A percentile compares a stretch with the other conserved stretches of the same genome.
phyloP scores from a whole-genome alignment of 192 early-diverging fungal genomes.

The Backusella liffmaniae region DNA sequence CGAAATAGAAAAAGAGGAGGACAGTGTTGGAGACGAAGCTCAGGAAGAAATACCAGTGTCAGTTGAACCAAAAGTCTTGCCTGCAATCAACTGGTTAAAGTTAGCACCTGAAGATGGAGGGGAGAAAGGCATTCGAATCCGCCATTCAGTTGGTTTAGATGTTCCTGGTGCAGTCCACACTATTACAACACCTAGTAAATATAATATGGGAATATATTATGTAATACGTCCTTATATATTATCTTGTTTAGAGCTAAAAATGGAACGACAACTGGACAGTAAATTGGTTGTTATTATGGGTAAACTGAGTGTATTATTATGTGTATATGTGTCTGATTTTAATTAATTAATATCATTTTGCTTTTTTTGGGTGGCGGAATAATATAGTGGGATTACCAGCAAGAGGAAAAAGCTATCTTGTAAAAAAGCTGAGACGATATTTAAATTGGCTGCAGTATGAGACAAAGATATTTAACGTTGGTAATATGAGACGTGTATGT shows the following conservation, averaged over 20 bases:
- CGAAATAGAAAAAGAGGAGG: not conserved
- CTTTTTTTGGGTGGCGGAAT: slow-evolving; percentile 8
- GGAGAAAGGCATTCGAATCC: not conserved
- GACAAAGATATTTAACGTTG: slow-evolving; percentile 92
- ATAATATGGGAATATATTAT: not conserved
- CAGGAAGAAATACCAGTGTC: not conserved
- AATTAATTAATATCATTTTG: not conserved
- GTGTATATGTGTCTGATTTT: not conserved
- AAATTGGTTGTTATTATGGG: slow-evolving; percentile 96
- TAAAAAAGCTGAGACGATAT: slow-evolving; percentile 94
- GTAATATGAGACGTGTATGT: slow-evolving; percentile 80
- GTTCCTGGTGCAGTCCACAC: slow-evolving; percentile 53
- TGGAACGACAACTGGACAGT: slow-evolving; percentile 75
- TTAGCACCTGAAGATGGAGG: not conserved
- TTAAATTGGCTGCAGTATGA: slow-evolving; percentile 78
- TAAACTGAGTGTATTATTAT: slow-evolving; percentile 12
- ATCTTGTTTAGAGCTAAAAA: slow-evolving; percentile 29
- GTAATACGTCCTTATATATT: not conserved
- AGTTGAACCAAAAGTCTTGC: not conserved
- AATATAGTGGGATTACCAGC: slow-evolving; percentile 86
- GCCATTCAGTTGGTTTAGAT: slow-evolving; percentile 40
- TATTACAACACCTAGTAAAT: slow-evolving; percentile 41
- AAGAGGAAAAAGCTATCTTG: slow-evolving; percentile 93
- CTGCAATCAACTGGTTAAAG: not conserved
- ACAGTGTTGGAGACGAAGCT: not conserved